Evolutionary conservation across 2,329 filamentous ascomycete species (phyloP), one percentile per base, ranked within the genome.

Genomic region (Cordyceps fumosorosea): DNA sequence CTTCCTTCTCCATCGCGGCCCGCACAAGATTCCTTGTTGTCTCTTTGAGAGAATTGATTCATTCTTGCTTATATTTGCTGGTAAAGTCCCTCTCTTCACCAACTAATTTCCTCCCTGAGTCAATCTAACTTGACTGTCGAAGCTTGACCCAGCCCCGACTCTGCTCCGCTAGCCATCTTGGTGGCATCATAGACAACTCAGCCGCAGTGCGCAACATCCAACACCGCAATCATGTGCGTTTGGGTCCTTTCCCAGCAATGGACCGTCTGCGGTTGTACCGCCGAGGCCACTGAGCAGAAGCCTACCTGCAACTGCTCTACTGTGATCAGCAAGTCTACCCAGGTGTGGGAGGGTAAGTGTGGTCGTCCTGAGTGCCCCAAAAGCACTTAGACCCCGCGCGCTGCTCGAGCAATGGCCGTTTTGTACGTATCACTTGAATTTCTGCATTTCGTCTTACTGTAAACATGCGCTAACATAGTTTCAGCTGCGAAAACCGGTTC

Each of bases 311-410:
- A 47, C 24, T 75, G 74, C 67, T 66, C 65, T 37, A 56, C 51
- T 12, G 26, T 72, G 55, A 65, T 69, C 29, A 65, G 71, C 52
- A 69, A 71, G 61, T 70, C 69, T 24, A 64, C 63, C 18, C 70
- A 72, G 61, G 66, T 26, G 2, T 76, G 71, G 71, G 68, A 71
- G 47, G 74, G 73, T 24, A 69, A 69, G 54, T 76, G 74, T 65
- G 60, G 64, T 11, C 71, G 71, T 24, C 44, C 69, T 45, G 44
- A 65, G 55, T 75, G 74, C 63, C 71, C 70, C 34, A 63, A 66
- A 56, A 26, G 61, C 64, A 58, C 54, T 18, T 56, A 32, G 51
- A 26, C 5, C 20, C 14, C 16, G 18, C 29, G 20, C 37, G 7
- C 29, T 20, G 40, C 14, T 48, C 14, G 20, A 29, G 42, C 18